phyloP scores from a whole-genome alignment of 2,329 filamentous ascomycete genomes.

The Davidsoniella virescens region DNA sequence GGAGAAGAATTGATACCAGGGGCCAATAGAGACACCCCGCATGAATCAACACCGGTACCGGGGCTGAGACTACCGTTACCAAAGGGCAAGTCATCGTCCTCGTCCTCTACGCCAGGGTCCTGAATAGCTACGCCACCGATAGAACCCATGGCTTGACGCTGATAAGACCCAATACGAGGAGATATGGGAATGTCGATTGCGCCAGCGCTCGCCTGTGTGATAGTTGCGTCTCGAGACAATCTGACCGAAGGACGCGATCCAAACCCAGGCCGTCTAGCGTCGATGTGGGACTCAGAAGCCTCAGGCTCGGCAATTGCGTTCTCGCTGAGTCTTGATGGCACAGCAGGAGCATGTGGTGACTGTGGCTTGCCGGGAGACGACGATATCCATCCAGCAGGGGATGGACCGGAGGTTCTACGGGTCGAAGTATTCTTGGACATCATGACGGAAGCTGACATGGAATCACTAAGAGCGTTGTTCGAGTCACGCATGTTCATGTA shows the following conservation, averaged over 20 bases:
- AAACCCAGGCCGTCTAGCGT: too few relatives aligned
- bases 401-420: constrained; percentile 18
- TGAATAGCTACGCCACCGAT: constrained; percentile 38
- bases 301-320: constrained; percentile 47
- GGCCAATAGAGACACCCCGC: background rate
- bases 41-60: constrained; percentile 47
- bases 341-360: constrained; percentile 81
- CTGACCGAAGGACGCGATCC: background rate
- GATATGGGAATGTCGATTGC: constrained; percentile 62
- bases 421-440: constrained; percentile 55
- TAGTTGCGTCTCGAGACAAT: constrained; percentile 20
- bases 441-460: constrained; percentile 78
- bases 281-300: background rate
- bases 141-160: constrained; percentile 48
- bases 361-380: constrained; percentile 72
- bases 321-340: constrained; percentile 83
- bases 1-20: background rate
- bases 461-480: constrained; percentile 77
- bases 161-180: constrained; percentile 40
- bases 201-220: constrained; percentile 31
- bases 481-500: constrained; percentile 84
- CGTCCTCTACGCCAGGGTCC: constrained; percentile 41
- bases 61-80: constrained; percentile 53
- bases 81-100: constrained; percentile 43
- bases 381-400: constrained; percentile 67